phyloP scores from a whole-genome alignment of 2,329 filamentous ascomycete genomes.

The Claviceps sp. region DNA sequence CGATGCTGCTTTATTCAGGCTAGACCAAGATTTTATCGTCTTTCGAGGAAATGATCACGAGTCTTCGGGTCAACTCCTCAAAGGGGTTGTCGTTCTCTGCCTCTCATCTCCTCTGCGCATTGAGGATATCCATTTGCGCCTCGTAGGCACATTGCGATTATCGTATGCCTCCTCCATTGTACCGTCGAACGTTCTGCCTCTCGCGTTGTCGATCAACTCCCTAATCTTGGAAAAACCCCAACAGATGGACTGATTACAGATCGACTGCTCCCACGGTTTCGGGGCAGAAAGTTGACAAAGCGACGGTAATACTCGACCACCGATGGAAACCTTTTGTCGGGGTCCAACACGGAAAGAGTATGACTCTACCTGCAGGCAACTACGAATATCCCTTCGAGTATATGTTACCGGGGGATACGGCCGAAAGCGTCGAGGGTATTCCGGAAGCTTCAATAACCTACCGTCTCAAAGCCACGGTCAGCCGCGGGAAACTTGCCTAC shows the following conservation, averaged over 20 bases:
- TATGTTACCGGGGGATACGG: constrained; percentile 54
- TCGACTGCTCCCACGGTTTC: constrained; percentile 44
- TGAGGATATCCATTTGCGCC: constrained; percentile 58
- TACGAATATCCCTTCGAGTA: constrained; percentile 75
- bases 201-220: constrained; percentile 1
- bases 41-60: constrained; percentile 65
- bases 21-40: constrained; percentile 68
- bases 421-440: constrained; percentile 86
- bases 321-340: constrained; percentile 55
- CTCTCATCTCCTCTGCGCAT: constrained; percentile 55
- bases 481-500: constrained; percentile 75
- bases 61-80: constrained; percentile 60
- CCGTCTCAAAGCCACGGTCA: constrained; percentile 79
- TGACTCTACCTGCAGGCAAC: constrained; percentile 55
- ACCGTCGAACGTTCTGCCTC: background rate
- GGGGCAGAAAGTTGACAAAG: constrained; percentile 45
- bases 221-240: constrained; percentile 5
- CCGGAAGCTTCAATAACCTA: constrained; percentile 80
- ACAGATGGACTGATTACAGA: constrained; percentile 38
- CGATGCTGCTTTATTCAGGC: constrained; percentile 28
- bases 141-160: constrained; percentile 53
- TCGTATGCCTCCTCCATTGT: constrained; percentile 35
- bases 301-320: constrained; percentile 50
- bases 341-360: constrained; percentile 36
- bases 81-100: constrained; percentile 62